Evolutionary conservation across 2,329 filamentous ascomycete species (phyloP), one percentile per base, ranked within the genome.

Genomic region (Fusarium sp.): DNA sequence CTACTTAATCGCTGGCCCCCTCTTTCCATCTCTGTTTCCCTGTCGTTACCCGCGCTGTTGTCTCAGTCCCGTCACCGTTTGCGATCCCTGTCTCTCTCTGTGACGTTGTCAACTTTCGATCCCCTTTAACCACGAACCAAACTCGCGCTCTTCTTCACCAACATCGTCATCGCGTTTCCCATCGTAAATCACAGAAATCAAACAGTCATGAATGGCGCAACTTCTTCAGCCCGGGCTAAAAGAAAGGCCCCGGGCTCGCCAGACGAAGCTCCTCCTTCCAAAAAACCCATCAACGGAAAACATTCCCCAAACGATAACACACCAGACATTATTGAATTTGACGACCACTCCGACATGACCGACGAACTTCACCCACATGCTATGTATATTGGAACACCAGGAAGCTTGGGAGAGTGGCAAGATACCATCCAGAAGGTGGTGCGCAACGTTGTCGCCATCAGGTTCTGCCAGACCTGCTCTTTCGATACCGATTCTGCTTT

Each of bases 401-500:
- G 74, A 33, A 84, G 81, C 75, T 72, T 83, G 54, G 82, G 82
- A 42, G 95, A 97, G 84, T 99, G 96, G 96, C 96, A 98, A 83
- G 93, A 92, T 57, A 98, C 95, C 2, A 97, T 98, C 69, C 95
- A 98, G 83, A 92, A 91, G 70, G 96, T 99, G 6, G 95, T 99
- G 60, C 92, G 93, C 81, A 97, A 95, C 77, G 96, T 98, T 23
- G 96, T 99, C 56, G 97, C 96, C n/a, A 98, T 99, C 79, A 93
- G 97, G 75, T 99, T 99, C 85, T 98, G 96, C 82, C 95, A 98
- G 87, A 98, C 96, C 1, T 97, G 94, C 82, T 95, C 96, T 30
- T 99, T 99, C 82, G 96, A 99, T 82, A 98, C 96, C n/a, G 96
- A 99, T 78, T 87, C 94, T 33, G 96, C 96, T 11, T 88, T 97